These are phyloP conservation scores for Melampsora larici-populina DNA, from an alignment of 1,284 basidiomycete genomes.

Conservation along the genomic window DNA sequence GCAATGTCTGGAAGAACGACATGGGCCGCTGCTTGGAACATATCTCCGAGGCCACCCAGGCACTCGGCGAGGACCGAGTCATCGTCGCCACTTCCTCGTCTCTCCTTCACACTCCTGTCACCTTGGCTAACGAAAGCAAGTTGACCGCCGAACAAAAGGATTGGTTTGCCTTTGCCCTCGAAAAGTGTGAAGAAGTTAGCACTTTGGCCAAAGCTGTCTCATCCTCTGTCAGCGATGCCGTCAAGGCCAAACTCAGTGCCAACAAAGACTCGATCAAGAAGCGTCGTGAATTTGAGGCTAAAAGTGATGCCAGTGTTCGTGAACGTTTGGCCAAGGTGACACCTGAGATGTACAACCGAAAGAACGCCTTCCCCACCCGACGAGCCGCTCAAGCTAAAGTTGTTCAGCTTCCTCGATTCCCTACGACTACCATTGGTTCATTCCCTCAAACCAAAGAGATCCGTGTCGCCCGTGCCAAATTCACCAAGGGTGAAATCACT, in stretches of 20 bases:
- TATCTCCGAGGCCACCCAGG: constrained; percentile 78
- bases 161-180: constrained; percentile 98
- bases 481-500: constrained; percentile 87
- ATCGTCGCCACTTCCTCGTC: constrained; percentile 94
- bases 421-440: constrained; percentile 97
- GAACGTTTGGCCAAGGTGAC: constrained; percentile 92
- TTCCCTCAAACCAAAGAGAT: constrained; percentile 91
- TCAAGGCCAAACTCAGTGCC: constrained; percentile 68
- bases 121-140: constrained; percentile 87
- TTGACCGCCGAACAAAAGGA: constrained; percentile 85
- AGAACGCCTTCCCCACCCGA: constrained; percentile 82
- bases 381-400: constrained; percentile 84
- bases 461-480: constrained; percentile 87
- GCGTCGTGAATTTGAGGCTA: constrained; percentile 92
- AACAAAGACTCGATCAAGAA: constrained; percentile 90
- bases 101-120: constrained; percentile 96
- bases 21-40: constrained; percentile 76
- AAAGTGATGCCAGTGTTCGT: constrained; percentile 90
- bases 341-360: constrained; percentile 79
- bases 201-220: constrained; percentile 77
- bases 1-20: constrained; percentile 99
- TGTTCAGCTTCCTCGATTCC: constrained; percentile 91
- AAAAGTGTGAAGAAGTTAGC: constrained; percentile 92
- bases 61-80: constrained; percentile 74
- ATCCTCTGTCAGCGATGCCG: constrained; percentile 58